Evolutionary conservation across 768 basidiomycete species (phyloP).

Genomic region (Coprinellus aureogranulatus): DNA sequence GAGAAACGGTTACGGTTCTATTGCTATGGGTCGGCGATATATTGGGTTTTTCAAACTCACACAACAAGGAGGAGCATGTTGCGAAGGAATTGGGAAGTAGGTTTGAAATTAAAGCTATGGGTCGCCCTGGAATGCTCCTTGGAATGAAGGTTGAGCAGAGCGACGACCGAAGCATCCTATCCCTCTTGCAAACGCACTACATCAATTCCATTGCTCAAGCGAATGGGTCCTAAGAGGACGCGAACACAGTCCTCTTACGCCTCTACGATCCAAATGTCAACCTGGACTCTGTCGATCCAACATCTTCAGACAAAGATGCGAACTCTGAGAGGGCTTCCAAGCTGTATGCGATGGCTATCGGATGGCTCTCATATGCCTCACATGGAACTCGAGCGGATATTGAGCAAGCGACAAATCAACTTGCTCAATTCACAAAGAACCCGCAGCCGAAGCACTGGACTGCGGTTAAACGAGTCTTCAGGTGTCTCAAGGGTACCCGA

Average conservation of each 20-base stretch:
- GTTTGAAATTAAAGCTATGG: constrained; percentile 30
- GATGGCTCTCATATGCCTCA: constrained; percentile 5
- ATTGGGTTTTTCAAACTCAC: constrained; percentile 12
- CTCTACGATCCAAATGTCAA: constrained; percentile 22
- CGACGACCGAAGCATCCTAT: constrained; percentile 15
- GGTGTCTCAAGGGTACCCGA: constrained; percentile 33
- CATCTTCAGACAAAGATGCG: neutral
- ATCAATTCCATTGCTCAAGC: constrained; percentile 24
- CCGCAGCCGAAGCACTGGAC: constrained; percentile 35
- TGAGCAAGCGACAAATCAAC: constrained; percentile 19
- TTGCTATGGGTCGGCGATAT: constrained; percentile 16
- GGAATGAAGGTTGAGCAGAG: constrained; percentile 29
- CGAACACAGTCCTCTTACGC: constrained; percentile 22
- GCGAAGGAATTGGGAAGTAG: constrained; percentile 16
- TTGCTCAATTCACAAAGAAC: constrained; percentile 31
- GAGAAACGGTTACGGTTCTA: constrained; percentile 5
- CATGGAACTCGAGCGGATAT: constrained; percentile 32
- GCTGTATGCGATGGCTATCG: neutral
- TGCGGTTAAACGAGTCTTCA: constrained; percentile 34
- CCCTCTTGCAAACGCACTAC: constrained; percentile 27
- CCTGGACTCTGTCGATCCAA: constrained; percentile 5
- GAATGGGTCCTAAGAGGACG: constrained; percentile 20
- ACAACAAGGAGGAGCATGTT: neutral
- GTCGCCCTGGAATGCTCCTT: constrained; percentile 26
- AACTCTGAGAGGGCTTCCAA: neutral